Evolutionary conservation across 2,329 filamentous ascomycete genomes (phyloP).

Genomic region (Cordyceps militaris): DNA sequence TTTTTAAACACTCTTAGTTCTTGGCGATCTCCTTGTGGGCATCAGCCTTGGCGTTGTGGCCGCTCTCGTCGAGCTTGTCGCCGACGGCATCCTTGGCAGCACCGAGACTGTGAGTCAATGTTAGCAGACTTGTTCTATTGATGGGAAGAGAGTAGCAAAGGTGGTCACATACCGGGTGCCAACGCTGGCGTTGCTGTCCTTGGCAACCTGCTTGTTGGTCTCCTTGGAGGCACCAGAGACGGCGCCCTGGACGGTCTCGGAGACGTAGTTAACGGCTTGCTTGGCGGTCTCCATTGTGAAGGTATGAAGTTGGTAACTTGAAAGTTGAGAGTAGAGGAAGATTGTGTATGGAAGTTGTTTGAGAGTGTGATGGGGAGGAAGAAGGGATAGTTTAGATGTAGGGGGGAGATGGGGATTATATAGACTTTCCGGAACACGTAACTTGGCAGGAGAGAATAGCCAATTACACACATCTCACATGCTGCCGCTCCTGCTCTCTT

Average conservation of each 20-base stretch:
- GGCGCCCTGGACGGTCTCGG: constrained; percentile 55
- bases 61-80: constrained; percentile 39
- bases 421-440: constrained; percentile 6
- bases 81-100: constrained; percentile 43
- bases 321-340: neutral
- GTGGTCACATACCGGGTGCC: constrained; percentile 42
- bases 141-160: neutral
- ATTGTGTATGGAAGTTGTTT: neutral
- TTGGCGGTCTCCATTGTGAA: constrained; percentile 45
- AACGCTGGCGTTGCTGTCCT: constrained; percentile 48
- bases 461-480: neutral
- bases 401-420: neutral
- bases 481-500: neutral
- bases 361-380: neutral
- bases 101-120: constrained; percentile 26
- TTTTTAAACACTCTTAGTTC: constrained; percentile 17
- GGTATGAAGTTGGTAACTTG: constrained; percentile 18
- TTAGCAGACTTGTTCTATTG: constrained; percentile 22
- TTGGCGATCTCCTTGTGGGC: constrained; percentile 34
- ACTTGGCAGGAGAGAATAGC: neutral
- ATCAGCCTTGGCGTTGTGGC: constrained; percentile 35
- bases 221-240: constrained; percentile 56
- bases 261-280: constrained; percentile 63
- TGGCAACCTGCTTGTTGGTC: constrained; percentile 63
- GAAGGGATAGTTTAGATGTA: neutral